Conservation (phyloP, 805 yeast species). For the Lipomyces starkeyi region DNA sequence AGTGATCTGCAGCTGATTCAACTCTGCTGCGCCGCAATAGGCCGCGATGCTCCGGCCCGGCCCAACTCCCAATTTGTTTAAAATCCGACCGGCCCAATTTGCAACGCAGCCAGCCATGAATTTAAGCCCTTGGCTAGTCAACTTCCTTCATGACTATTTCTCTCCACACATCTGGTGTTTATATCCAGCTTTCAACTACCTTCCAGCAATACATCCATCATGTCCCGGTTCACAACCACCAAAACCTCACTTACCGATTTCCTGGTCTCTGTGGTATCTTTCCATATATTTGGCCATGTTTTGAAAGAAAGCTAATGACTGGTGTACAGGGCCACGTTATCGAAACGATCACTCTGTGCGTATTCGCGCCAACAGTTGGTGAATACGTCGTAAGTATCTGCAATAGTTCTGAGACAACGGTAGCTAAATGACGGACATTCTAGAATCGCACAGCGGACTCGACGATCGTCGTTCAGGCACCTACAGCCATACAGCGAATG, state of each 20-base stretch:
- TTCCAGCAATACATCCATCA: not conserved
- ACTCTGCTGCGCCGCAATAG: too few species aligned
- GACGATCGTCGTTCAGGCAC: constrained; percentile 2
- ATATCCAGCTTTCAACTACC: not conserved
- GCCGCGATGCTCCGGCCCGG: too few species aligned
- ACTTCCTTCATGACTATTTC: not conserved
- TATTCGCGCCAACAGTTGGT: not conserved
- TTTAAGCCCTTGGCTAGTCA: not conserved
- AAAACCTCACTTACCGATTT: not conserved
- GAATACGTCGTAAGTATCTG: not conserved
- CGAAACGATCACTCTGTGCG: not conserved
- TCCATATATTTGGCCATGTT: not conserved
- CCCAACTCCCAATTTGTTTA: not conserved
- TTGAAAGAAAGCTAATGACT: not conserved
- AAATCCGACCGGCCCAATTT: not conserved
- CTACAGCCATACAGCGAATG: constrained; percentile 2
- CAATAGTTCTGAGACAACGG: not conserved
- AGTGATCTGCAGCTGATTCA: too few species aligned
- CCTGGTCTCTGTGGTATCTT: not conserved
- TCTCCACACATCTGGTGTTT: not conserved
- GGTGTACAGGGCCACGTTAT: not conserved
- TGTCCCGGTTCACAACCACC: not conserved
- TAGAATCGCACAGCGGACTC: not conserved
- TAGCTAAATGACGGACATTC: not conserved
- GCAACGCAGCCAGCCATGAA: not conserved